A percentile compares a stretch with the other conserved stretches of the same genome.
Conservation (phyloP, 169 alveolate species). For the Toxoplasma gondii region DNA sequence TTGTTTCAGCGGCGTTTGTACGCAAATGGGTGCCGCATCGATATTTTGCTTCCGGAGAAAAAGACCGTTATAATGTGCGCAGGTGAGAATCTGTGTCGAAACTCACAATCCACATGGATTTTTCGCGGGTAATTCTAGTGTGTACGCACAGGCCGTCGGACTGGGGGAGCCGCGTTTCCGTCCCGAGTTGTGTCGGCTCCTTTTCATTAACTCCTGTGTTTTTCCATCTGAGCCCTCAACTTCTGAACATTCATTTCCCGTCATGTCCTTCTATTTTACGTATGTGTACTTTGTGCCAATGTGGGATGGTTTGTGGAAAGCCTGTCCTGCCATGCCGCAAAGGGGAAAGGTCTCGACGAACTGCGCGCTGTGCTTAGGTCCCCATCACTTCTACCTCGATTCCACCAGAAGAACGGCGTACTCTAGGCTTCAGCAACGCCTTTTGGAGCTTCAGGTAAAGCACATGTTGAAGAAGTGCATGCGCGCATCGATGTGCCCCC, state of each 20-base stretch:
- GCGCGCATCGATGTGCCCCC: not conserved
- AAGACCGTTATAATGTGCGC: conserved; percentile 33
- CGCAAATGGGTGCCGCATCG: not conserved
- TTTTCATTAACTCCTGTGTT: too few relatives aligned
- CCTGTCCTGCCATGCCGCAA: too few relatives aligned
- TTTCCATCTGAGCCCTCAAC: too few relatives aligned
- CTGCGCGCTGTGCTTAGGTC: conserved; percentile 1
- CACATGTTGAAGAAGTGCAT: not conserved
- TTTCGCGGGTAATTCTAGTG: not conserved
- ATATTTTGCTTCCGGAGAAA: conserved; percentile 27
- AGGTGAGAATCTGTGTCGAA: not conserved
- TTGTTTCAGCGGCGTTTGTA: not conserved
- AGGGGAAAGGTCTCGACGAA: not conserved
- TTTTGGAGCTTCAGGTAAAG: conserved; percentile 39
- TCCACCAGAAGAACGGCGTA: conserved; percentile 32
- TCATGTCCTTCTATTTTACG: too few relatives aligned
- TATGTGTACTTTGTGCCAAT: too few relatives aligned
- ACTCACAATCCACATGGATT: too few relatives aligned
- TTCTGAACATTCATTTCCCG: too few relatives aligned
- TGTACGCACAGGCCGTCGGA: too few relatives aligned
- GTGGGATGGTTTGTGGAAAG: too few relatives aligned
- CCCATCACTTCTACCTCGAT: conserved; percentile 31
- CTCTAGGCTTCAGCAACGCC: conserved; percentile 15
- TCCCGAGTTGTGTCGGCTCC: too few relatives aligned
- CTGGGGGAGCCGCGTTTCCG: too few relatives aligned